A percentile compares a stretch with the other conserved stretches of the same genome.
Evolutionary conservation across 1,284 basidiomycete genomes (phyloP).

Genomic region (Vanrija pseudolonga): DNA sequence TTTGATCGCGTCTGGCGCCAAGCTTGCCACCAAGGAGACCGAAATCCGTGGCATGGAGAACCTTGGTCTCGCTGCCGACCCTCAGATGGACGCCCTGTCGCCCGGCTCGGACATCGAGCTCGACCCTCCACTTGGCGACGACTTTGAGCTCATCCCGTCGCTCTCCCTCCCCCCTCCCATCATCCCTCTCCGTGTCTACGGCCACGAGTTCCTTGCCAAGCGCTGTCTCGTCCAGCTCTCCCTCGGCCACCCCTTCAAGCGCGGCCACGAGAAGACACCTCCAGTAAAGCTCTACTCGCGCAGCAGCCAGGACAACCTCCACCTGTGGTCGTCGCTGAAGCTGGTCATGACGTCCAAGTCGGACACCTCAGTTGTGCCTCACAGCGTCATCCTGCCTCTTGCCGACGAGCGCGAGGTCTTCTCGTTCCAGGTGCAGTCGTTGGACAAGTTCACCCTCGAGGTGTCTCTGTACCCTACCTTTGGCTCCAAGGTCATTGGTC

Average conservation of each 20-base stretch:
- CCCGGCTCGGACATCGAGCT: slow-evolving; percentile 63
- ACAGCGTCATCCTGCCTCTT: slow-evolving; percentile 81
- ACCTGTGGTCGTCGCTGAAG: slow-evolving; percentile 70
- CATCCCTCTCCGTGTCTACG: slow-evolving; percentile 64
- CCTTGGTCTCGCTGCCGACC: slow-evolving; percentile 44
- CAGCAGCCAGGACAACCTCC: slow-evolving; percentile 42
- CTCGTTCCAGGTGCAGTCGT: slow-evolving; percentile 76
- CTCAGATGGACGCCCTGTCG: slow-evolving; percentile 44
- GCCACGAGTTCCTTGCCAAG: slow-evolving; percentile 65
- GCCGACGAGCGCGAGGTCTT: slow-evolving; percentile 77
- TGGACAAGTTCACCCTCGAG: slow-evolving; percentile 76
- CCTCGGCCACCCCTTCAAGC: slow-evolving; percentile 64
- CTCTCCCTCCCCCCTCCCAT: slow-evolving; percentile 94
- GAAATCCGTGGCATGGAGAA: slow-evolving; percentile 39
- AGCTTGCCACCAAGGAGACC: slow-evolving; percentile 34
- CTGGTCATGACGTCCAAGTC: slow-evolving; percentile 83
- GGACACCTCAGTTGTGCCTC: slow-evolving; percentile 77
- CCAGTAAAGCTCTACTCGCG: slow-evolving; percentile 56
- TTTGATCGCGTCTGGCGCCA: slow-evolving; percentile 60
- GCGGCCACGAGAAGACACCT: slow-evolving; percentile 33
- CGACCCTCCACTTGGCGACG: slow-evolving; percentile 42
- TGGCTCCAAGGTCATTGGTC: slow-evolving; percentile 95
- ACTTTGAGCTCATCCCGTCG: slow-evolving; percentile 82
- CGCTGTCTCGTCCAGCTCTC: slow-evolving; percentile 82
- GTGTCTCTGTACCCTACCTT: slow-evolving; percentile 97